A percentile compares a stretch with the other conserved stretches of the same genome.
phyloP scores from a whole-genome alignment of 2,329 filamentous ascomycete genomes.

The Alternaria conjuncta region DNA sequence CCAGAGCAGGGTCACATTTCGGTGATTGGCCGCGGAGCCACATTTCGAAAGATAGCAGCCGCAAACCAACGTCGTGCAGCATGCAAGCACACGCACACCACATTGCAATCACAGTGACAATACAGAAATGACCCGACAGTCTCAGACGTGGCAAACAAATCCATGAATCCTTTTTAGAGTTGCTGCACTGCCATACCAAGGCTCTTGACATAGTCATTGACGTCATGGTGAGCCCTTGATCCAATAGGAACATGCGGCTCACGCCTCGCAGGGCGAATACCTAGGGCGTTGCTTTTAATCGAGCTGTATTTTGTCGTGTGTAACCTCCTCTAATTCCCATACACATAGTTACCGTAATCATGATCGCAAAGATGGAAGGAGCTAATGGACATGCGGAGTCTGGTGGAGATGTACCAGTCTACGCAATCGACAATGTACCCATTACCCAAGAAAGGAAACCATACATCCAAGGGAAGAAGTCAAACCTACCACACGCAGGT shows the following conservation, averaged over 20 bases:
- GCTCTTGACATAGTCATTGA: conserved; percentile 8
- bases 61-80: background rate
- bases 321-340: background rate
- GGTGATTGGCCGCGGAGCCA: conserved; percentile 2
- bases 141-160: background rate
- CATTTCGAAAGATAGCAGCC: background rate
- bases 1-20: background rate
- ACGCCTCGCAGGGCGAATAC: background rate
- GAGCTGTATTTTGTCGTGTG: background rate
- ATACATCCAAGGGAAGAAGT: conserved; percentile 11
- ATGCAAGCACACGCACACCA: background rate
- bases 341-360: background rate
- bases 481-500: conserved; percentile 22
- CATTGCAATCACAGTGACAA: background rate
- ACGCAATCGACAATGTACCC: conserved; percentile 14
- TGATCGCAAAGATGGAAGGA: conserved; percentile 8
- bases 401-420: conserved; percentile 3
- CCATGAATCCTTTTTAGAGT: background rate
- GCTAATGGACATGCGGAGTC: background rate
- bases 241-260: conserved; percentile 8
- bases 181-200: conserved; percentile 3
- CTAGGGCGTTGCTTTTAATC: background rate
- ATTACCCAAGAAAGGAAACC: conserved; percentile 18
- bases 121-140: background rate
- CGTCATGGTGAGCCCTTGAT: conserved; percentile 10